Base-by-base conservation (phyloP, 2,329 filamentous ascomycete genomes). In the Geoglossum cookeanum region DNA sequence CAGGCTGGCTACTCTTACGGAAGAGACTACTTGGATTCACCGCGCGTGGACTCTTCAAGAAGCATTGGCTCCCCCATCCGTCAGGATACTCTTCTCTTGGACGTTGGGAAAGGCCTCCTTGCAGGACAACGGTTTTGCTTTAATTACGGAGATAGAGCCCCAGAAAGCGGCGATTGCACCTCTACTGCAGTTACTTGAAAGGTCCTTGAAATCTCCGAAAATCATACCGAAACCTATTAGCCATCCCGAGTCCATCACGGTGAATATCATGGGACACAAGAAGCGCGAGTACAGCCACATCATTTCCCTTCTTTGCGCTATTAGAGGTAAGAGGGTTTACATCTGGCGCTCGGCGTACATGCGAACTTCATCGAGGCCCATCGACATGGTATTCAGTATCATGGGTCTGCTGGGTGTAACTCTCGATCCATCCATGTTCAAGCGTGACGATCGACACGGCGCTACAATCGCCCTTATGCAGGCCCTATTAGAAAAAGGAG, bases 301-400 rank as follows among this genome's bases (percentile, higher is more conserved):
- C 7, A 13, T 47, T 7, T 8, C 44, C 6, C 44, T 47, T 7
- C 11, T 47, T 8, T 8, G 44, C 15, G 44, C 17, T n/a, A 47
- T 47, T 3, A n/a, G 17, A n/a, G 7, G 7, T 1, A 47, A 47
- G 22, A n/a, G 17, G 44, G 27, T 32, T 17, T 37, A n/a, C 22
- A 58, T 62, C 15, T 61, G 59, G 60, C 59, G 60, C 8, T 45
- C 51, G 17, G 37, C 61, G 9, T 49, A 59, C 4, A 56, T 59
- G 58, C 59, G 61, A 3, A 57, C 58, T 3, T 56, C 60, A 7
- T 55, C 33, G 4, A 22, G 56, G 4, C 51, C 57, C 3, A 54
- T 56, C 27, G 61, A 62, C 30, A 59, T 51, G 11, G 59, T 62
- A 1, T 62, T 62, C 55, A 62, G 61, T n/a, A 59, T 62, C 49